Conservation (phyloP, 768 basidiomycete genomes). For the Boletus rubroflammeus region DNA sequence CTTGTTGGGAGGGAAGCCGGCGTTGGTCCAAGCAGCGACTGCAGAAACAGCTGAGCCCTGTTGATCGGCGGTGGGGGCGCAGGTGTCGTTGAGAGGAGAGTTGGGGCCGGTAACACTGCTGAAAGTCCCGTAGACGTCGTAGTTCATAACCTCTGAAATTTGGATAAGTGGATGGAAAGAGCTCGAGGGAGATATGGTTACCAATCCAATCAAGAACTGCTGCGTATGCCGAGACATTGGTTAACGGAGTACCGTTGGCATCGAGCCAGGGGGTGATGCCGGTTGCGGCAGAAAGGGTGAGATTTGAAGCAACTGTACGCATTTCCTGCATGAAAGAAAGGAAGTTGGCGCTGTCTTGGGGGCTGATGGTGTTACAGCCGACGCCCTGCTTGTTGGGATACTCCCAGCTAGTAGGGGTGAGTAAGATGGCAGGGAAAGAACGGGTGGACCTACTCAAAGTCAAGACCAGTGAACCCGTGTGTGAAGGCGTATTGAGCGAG, state of each 20-base stretch:
- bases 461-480: slow-evolving; percentile 59
- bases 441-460: slow-evolving; percentile 53
- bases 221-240: slow-evolving; percentile 65
- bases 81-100: slow-evolving; percentile 78
- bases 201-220: slow-evolving; percentile 70
- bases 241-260: slow-evolving; percentile 49
- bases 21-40: slow-evolving; percentile 67
- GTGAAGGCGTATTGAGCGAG: slow-evolving; percentile 44
- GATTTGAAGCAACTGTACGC: slow-evolving; percentile 48
- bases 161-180: slow-evolving; percentile 4
- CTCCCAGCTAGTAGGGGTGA: slow-evolving; percentile 63
- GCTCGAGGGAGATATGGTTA: slow-evolving; percentile 23
- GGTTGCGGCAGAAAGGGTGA: slow-evolving; percentile 73
- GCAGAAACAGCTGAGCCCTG: slow-evolving; percentile 75
- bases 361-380: slow-evolving; percentile 61
- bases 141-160: slow-evolving; percentile 63
- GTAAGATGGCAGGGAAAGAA: background rate
- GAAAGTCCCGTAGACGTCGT: slow-evolving; percentile 59
- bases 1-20: slow-evolving; percentile 68
- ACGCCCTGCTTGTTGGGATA: slow-evolving; percentile 71
- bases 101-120: slow-evolving; percentile 67
- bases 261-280: slow-evolving; percentile 65
- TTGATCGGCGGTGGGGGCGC: slow-evolving; percentile 54
- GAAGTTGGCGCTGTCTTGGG: slow-evolving; percentile 74
- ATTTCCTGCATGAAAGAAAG: slow-evolving; percentile 72